phyloP scores from a whole-genome alignment of 2,329 filamentous ascomycete genomes.

The Colletotrichum sublineola region DNA sequence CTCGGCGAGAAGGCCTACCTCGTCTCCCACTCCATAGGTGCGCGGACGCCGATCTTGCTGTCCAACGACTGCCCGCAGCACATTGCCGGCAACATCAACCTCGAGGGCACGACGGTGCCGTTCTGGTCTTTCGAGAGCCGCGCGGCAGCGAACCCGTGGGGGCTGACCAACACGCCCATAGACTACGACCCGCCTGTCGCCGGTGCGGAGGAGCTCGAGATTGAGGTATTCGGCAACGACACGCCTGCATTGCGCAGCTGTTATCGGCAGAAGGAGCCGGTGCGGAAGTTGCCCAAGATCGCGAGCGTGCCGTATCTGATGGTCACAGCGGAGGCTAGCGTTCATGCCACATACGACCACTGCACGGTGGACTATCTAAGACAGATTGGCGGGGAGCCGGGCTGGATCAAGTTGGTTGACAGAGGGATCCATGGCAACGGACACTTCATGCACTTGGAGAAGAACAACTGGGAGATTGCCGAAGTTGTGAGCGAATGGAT shows the following conservation, averaged over 20 bases:
- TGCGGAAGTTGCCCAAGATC: conserved; percentile 62
- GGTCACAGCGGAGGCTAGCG: conserved; percentile 65
- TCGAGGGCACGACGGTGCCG: conserved; percentile 48
- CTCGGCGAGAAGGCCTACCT: conserved; percentile 49
- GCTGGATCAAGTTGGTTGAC: conserved; percentile 60
- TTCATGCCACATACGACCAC: conserved; percentile 68
- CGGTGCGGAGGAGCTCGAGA: conserved; percentile 30
- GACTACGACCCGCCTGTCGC: conserved; percentile 55
- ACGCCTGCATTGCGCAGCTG: conserved; percentile 24
- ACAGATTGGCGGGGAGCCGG: conserved; percentile 63
- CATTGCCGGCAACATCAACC: conserved; percentile 47
- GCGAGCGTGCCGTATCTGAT: conserved; percentile 61
- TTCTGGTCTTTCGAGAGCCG: conserved; percentile 46
- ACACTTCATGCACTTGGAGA: conserved; percentile 67
- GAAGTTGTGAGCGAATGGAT: conserved; percentile 56
- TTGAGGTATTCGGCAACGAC: conserved; percentile 37
- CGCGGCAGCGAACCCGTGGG: conserved; percentile 50
- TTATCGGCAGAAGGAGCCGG: conserved; percentile 36
- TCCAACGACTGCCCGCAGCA: conserved; percentile 48
- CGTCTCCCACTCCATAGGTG: conserved; percentile 50
- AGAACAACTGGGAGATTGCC: conserved; percentile 62
- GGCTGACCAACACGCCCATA: conserved; percentile 57
- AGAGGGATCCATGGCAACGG: conserved; percentile 65
- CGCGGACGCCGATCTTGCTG: conserved; percentile 42
- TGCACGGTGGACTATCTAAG: conserved; percentile 65